Base-by-base conservation (phyloP, 257 asterid species). In the Marsdenia floribunda region DNA sequence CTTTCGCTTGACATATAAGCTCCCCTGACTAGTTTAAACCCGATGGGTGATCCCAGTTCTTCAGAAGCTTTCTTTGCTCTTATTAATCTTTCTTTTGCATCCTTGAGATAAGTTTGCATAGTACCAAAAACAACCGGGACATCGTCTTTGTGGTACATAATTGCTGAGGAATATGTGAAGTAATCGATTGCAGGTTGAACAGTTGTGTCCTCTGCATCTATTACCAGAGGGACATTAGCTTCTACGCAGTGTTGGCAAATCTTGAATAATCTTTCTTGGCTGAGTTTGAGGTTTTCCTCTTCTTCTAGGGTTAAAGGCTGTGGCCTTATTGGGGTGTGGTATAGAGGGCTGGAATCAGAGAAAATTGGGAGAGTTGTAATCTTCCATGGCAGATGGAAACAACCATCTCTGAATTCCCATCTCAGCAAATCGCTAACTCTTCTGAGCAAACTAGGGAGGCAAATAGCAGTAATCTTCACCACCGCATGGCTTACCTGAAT, bases 151-250 rank as follows among this genome's bases (percentile, higher is more conserved):
- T 78, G 81, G 46, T 84, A 82, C 73, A 73, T 52, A 8, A 87
- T 33, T 0, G 95, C 88, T 0, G 97, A 90, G 6, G 90, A 77
- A 80, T 95, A 95, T 0, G 90, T 73, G 29, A 95, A 35, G 80
- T 95, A 90, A 74, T 95, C 99, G 4, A 95, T 95, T 8, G 90
- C 97, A 0, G 99, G 96, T 77, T 95, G 99, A 49, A 90, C 70
- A 0, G 75, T 29, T 0, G 97, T 87, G 13, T 90, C 97, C 85
- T 95, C 99, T 16, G 99, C 99, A 63, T 95, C 98, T 18, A 95
- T 85, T 0, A 95, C 68, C 18, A 95, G 44, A 8, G 98, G 96
- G 18, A 87, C 80, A 6, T 83, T 68, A 1, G 73, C 76, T 47
- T 86, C 87, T 0, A 75, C 2, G 35, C 96, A 85, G 1, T 79